Base-by-base conservation (phyloP, 345 rosid species). In the Ceriops tagal region DNA sequence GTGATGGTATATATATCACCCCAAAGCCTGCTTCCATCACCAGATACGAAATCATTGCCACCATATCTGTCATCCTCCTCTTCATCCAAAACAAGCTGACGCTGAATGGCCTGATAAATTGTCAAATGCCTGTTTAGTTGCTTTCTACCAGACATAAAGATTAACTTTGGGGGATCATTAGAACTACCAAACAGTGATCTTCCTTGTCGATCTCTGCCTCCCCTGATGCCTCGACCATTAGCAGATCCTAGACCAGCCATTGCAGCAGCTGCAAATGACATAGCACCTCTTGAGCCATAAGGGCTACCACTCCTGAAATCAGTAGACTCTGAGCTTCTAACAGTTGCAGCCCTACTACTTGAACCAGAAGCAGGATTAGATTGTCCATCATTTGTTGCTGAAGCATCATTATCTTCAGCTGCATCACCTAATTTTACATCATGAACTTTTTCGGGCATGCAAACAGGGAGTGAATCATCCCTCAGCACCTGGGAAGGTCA, bases 231-330 rank as follows among this genome's bases (percentile, higher is more conserved):
- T 85, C 95, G 88, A 72, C 91, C 95, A 80, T 89, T 86, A 66
- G 90, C 85, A 80, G 95, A 84, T 73, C 95, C 95, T 74, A 92
- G 89, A 67, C 99, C 99, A 77, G 96, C 96, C 98, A 92, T 92
- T 10, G 98, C 91, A 37, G 98, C 97, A 64, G 99, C 97, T 57
- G 98, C 99, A 80, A 92, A 96, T 47, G 97, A 92, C 88, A 90
- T 89, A 26, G 96, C 93, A 75, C 97, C 99, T 80, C 92, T 90
- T 58, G 98, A 81, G 62, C 96, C 90, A 76, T 85, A 90, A 66
- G 95, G 66, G 76, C 70, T 82, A 32, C 89, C 87, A 80, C 85
- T 73, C 70, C 92, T 85, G 59, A 87, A 82, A 74, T 84, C 97
- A 80, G 86, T 72, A 75, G 89, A 85, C 76, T 90, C 92, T 10